Conservation (phyloP, 2,329 filamentous ascomycete species). For the Aureobasidium leucospermi region DNA sequence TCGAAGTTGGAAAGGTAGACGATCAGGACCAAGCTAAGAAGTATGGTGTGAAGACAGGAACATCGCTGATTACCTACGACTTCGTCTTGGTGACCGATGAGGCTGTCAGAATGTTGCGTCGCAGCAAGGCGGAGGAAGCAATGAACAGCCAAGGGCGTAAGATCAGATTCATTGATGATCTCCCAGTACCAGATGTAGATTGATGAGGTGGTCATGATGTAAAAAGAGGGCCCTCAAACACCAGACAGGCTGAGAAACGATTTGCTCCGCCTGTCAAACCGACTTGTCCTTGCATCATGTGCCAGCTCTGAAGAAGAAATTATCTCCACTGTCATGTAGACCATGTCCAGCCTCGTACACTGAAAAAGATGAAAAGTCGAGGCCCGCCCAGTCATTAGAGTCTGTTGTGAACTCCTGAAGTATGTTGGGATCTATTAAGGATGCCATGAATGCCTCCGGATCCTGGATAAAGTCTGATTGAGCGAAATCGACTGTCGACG, state of each 20-base stretch:
- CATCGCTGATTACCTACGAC: not conserved
- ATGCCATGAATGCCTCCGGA: slow-evolving; percentile 6
- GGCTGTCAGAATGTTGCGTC: not conserved
- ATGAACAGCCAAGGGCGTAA: not conserved
- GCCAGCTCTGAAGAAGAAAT: not conserved
- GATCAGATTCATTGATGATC: not conserved
- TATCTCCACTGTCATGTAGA: not conserved
- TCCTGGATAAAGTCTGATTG: not conserved
- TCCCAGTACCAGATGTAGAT: not conserved
- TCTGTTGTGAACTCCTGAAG: slow-evolving; percentile 9
- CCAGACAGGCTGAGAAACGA: no score
- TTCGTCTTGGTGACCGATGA: not conserved
- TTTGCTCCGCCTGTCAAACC: not conserved
- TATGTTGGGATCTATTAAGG: slow-evolving; percentile 3
- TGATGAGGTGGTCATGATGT: not conserved
- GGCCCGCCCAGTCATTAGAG: not conserved
- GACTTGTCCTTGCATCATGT: not conserved
- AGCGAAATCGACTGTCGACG: not conserved
- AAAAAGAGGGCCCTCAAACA: no score
- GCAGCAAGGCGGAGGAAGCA: not conserved
- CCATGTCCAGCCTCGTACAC: not conserved
- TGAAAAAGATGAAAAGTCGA: not conserved
- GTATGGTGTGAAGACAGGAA: not conserved
- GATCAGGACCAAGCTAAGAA: not conserved
- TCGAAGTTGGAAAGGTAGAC: not conserved